Conservation (phyloP, 208 protist genomes). For the Leptomonas pyrrhocoris region DNA sequence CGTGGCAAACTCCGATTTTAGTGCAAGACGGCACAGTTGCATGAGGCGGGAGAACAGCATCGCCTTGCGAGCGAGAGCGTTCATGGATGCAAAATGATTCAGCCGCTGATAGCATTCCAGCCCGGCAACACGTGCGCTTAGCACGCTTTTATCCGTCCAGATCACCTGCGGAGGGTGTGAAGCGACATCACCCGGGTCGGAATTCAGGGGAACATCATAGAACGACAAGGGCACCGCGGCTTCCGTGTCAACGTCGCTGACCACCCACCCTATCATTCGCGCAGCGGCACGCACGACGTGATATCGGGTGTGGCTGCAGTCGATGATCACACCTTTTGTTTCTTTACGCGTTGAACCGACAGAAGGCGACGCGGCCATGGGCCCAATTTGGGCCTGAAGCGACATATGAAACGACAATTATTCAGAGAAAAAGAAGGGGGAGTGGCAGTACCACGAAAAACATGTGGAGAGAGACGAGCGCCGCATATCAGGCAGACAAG, state of each 20-base stretch:
- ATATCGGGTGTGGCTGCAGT: conserved; percentile 69
- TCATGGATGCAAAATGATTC: conserved; percentile 95
- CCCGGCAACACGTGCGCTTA: conserved; percentile 51
- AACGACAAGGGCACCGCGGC: conserved; percentile 45
- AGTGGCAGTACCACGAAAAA: no score
- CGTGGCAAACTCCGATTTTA: neutral
- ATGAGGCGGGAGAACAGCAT: conserved; percentile 88
- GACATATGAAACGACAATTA: no score
- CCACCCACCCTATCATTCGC: conserved; percentile 54
- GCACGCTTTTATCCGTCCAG: conserved; percentile 90
- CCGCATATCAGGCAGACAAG: no score
- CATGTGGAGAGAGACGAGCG: no score
- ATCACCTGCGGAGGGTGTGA: conserved; percentile 72
- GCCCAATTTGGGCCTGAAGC: no score
- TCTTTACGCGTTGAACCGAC: no score
- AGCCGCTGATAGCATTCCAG: conserved; percentile 82
- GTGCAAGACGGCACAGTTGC: conserved; percentile 16
- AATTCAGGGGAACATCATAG: conserved; percentile 36
- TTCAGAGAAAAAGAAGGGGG: no score
- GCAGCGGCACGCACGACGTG: conserved; percentile 84
- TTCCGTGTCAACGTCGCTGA: conserved; percentile 50
- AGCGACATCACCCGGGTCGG: neutral
- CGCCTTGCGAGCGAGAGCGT: conserved; percentile 90
- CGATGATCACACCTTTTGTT: conserved; percentile 43
- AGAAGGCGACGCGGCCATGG: neutral